Evolutionary conservation across 768 basidiomycete species (phyloP).

Genomic region (Roridomyces roridus): DNA sequence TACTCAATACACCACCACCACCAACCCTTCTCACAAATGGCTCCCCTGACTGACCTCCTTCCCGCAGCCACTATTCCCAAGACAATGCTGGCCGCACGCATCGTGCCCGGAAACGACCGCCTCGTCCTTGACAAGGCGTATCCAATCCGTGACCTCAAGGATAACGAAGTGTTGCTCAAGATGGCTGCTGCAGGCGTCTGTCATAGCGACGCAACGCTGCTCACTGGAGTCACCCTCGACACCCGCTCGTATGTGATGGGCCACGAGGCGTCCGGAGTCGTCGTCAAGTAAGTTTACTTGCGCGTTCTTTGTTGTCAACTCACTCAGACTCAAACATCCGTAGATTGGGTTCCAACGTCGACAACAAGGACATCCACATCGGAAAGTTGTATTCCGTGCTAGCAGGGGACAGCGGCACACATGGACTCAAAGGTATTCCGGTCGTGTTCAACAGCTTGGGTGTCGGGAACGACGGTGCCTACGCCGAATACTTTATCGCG

Average conservation of each 20-base stretch:
- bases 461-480: slow-evolving; percentile 19
- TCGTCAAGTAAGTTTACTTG: slow-evolving; percentile 18
- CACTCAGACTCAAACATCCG: neutral
- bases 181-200: slow-evolving; percentile 23
- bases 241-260: slow-evolving; percentile 13
- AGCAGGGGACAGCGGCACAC: neutral
- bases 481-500: slow-evolving; percentile 21
- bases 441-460: slow-evolving; percentile 5
- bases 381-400: slow-evolving; percentile 20
- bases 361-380: neutral
- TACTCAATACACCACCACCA: too few relatives aligned
- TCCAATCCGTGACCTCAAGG: slow-evolving; percentile 15
- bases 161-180: slow-evolving; percentile 25
- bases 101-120: slow-evolving; percentile 3
- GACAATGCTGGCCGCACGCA: slow-evolving; percentile 5
- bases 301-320: too few relatives aligned
- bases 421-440: slow-evolving; percentile 3
- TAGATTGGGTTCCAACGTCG: slow-evolving; percentile 25
- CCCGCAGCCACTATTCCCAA: neutral
- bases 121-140: slow-evolving; percentile 5
- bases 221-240: slow-evolving; percentile 15
- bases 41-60: too few relatives aligned
- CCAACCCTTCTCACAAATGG: too few relatives aligned
- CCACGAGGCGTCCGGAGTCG: slow-evolving; percentile 17
- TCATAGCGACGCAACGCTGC: slow-evolving; percentile 15